Base-by-base conservation (phyloP, 441 rosid genomes). In the Pelargonium cotyledonis region DNA sequence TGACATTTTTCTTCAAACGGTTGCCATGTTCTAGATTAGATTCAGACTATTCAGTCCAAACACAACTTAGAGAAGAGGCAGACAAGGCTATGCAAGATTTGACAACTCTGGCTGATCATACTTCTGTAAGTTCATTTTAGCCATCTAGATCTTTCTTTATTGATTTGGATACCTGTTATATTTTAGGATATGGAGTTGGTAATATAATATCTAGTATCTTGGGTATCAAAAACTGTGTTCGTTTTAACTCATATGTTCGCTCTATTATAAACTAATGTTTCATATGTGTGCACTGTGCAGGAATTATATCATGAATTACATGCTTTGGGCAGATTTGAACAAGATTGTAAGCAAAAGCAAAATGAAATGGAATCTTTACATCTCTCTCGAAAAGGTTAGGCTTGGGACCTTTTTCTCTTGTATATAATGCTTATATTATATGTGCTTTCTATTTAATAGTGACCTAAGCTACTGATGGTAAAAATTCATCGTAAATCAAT, bases 241-340 rank as follows among this genome's bases (percentile, higher is more conserved):
- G 11, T 6, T 43, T 43, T 43, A 6, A 43, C 47, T 43, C 47
- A 43, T 15, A 7, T 35, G 8, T 66, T 19, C 21, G n/a, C 14
- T 2, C 44, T 40, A 26, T 18, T 7, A 18, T 61, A 55, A 61
- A 46, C 11, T 19, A 64, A 31, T 12, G n/a, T 3, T 0, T 8
- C 11, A 12, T 68, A 62, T 11, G 31, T 74, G 19, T 74, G 15
- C 60, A 65, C 66, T 69, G 64, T 65, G 62, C 71, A 92, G 98
- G 97, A 95, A 78, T 77, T 95, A 75, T 95, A 95, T 79, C 99
- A 95, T 67, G 99, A 95, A 76, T 80, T 88, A 78, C 97, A 95
- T 80, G 86, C 97, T 55, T 77, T 95, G 82, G 99, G 92, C 85
- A 88, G 98, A 83, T 89, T 92, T 82, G 96, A 92, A 75, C 98